Evolutionary conservation across 139 green algal species (phyloP), one percentile per base, ranked within the genome.

Genomic region (Picochlorum sp.): DNA sequence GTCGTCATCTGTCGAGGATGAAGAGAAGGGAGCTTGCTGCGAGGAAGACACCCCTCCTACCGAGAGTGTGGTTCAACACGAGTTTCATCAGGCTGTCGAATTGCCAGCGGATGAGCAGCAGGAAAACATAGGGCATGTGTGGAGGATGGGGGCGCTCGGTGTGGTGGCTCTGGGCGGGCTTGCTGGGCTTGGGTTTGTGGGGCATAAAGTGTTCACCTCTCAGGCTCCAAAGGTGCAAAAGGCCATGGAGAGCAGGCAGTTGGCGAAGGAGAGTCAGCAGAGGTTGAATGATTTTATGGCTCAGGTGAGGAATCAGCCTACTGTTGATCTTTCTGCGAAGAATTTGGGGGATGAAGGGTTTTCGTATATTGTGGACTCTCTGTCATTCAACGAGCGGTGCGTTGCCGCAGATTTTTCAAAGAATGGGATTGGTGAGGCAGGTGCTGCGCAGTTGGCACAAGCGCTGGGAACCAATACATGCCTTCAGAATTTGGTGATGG

Each of bases 301-400:
- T 57, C 63, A 81, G 46, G 65, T 96, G 11, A 75, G 85, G 6
- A 85, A 80, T 54, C 66, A 69, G 28, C 58, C 74, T 1, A 81
- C 66, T 9, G 89, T 80, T 10, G 85, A 96, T 66, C 62, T 96
- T 15, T 86, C 77, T 3, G 85, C 83, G 9, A 87, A 91, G 75
- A 96, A 93, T 73, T 72, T 98, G 23, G 83, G 87, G 1, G 86
- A 96, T 54, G 89, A 97, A 68, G 91, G 91, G 14, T 82, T 79
- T 26, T 80, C 74, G 2, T 96, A 95, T 64, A 75, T 98, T 16
- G 73, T 85, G 1, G 89, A 96, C 61, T 79, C 78, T 1, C 76
- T 97, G 14, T 90, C 90, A 8, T 97, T 96, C 80, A 98, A 97
- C 76, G 84, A 83, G 32, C 66, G 68, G 61, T 94, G 86, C 57